Evolutionary conservation across 2,329 filamentous ascomycete species (phyloP).

Genomic region (Nemania sp.): DNA sequence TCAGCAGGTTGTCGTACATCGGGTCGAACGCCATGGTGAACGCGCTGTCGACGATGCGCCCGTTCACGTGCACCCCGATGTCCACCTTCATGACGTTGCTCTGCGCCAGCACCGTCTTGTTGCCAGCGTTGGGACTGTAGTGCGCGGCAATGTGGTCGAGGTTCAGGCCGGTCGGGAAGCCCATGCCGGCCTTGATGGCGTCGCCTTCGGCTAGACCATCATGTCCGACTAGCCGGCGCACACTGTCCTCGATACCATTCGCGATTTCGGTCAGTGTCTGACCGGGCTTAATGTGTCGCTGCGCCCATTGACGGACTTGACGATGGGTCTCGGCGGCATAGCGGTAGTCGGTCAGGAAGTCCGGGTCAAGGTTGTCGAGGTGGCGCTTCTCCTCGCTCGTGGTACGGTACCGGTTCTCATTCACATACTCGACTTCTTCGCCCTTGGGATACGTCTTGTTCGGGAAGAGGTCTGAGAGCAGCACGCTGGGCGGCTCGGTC

Average conservation of each 20-base stretch:
- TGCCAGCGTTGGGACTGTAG: constrained; percentile 84
- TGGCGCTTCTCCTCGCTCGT: constrained; percentile 85
- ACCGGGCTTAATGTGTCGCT: constrained; percentile 79
- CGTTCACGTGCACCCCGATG: constrained; percentile 80
- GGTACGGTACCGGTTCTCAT: constrained; percentile 78
- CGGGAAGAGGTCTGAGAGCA: constrained; percentile 73
- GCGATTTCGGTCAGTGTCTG: constrained; percentile 80
- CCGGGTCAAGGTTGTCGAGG: constrained; percentile 76
- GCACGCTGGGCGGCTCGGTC: constrained; percentile 75
- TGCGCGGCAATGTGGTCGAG: constrained; percentile 86
- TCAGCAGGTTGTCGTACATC: constrained; percentile 73
- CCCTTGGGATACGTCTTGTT: constrained; percentile 74
- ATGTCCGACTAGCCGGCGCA: constrained; percentile 76
- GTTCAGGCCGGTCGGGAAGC: constrained; percentile 82
- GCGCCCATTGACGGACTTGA: constrained; percentile 82
- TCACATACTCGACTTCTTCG: constrained; percentile 74
- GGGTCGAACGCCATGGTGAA: constrained; percentile 79
- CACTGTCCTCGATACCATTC: constrained; percentile 83
- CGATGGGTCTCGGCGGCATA: constrained; percentile 87
- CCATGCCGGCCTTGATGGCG: constrained; percentile 77
- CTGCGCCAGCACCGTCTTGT: constrained; percentile 72
- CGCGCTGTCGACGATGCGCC: constrained; percentile 78
- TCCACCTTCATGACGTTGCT: constrained; percentile 83
- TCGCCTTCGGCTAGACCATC: constrained; percentile 77
- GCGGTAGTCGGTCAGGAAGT: constrained; percentile 80